Evolutionary conservation across 495 filamentous ascomycete species (phyloP).

Genomic region (Daldinia bambusicola): DNA sequence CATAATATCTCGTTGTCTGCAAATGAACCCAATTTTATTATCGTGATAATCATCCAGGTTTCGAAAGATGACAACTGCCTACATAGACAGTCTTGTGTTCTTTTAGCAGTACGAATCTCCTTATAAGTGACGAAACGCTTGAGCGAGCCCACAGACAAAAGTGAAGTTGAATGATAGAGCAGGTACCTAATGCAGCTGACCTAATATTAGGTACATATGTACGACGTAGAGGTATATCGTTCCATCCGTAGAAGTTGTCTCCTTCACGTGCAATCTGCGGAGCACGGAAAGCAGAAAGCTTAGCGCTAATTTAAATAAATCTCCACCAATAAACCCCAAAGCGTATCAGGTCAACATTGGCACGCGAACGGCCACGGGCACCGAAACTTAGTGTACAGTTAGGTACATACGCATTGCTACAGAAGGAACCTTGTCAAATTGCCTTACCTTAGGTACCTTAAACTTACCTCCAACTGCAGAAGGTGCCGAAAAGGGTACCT

Average conservation of each 20-base stretch:
- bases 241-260: slow-evolving; percentile 9
- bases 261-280: slow-evolving; percentile 35
- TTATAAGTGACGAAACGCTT: too few species aligned
- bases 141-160: too few species aligned
- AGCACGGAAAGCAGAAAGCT: slow-evolving; percentile 4
- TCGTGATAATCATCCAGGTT: background rate
- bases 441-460: background rate
- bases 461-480: too few species aligned
- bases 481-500: background rate
- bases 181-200: too few species aligned
- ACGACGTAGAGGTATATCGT: background rate
- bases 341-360: background rate
- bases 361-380: slow-evolving; percentile 23
- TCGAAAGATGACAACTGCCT: background rate
- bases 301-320: slow-evolving; percentile 29
- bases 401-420: background rate
- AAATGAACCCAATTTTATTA: background rate
- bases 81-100: too few species aligned
- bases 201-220: background rate
- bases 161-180: too few species aligned
- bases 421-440: background rate
- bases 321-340: slow-evolving; percentile 14
- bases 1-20: background rate
- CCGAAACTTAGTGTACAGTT: slow-evolving; percentile 20
- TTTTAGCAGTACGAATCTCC: too few species aligned